phyloP scores from a whole-genome alignment of 2,329 filamentous ascomycete genomes.

The Aspergillus calidoustus region DNA sequence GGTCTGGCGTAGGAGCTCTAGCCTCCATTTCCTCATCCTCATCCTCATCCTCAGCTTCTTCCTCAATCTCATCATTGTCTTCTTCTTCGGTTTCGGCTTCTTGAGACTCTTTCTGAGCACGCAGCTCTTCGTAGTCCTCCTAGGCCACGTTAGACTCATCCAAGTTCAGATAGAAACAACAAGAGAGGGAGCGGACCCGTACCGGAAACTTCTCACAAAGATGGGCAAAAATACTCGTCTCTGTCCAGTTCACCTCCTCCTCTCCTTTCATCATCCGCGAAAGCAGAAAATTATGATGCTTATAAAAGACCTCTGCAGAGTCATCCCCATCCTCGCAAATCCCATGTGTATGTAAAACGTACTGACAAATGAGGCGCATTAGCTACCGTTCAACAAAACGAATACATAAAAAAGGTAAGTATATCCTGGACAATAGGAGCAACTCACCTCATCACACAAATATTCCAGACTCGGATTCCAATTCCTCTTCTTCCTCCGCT shows the following conservation, averaged over 20 bases:
- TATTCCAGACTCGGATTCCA: constrained; percentile 44
- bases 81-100: constrained; percentile 25
- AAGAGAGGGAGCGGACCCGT: constrained; percentile 1
- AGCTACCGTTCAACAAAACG: neutral
- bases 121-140: constrained; percentile 41
- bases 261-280: constrained; percentile 52
- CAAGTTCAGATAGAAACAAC: neutral
- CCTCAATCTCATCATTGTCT: constrained; percentile 21
- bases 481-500: constrained; percentile 37
- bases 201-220: constrained; percentile 50
- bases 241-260: constrained; percentile 51
- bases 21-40: constrained; percentile 25
- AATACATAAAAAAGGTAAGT: neutral
- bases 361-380: constrained; percentile 33
- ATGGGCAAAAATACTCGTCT: constrained; percentile 50
- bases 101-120: constrained; percentile 31
- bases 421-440: neutral
- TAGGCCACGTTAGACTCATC: constrained; percentile 20
- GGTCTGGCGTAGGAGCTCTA: constrained; percentile 30
- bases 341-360: constrained; percentile 47
- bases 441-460: constrained; percentile 46
- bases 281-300: constrained; percentile 52
- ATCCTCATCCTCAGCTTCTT: constrained; percentile 13
- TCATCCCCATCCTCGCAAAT: constrained; percentile 51
- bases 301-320: constrained; percentile 52